phyloP scores from a whole-genome alignment of 2,329 filamentous ascomycete species.

The Neonectria faginata region DNA sequence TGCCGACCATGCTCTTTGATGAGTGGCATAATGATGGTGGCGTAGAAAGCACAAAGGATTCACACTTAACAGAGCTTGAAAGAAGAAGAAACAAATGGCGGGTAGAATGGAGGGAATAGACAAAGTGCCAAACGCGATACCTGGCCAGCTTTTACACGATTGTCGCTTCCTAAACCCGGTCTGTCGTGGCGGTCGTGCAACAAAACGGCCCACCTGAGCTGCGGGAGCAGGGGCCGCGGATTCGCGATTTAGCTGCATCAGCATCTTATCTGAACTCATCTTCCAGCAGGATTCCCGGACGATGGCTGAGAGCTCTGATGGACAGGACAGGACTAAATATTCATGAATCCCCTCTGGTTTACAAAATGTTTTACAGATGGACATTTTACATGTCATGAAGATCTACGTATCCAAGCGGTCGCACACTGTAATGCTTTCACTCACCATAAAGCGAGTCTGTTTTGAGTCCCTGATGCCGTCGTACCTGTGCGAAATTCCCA shows the following conservation, averaged over 20 bases:
- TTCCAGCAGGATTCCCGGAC: not conserved
- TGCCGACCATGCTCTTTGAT: conserved; percentile 63
- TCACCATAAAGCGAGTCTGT: not conserved
- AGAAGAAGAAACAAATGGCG: not conserved
- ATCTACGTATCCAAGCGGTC: not conserved
- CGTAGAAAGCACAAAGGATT: not conserved
- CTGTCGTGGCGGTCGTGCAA: conserved; percentile 14
- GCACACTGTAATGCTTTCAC: not conserved
- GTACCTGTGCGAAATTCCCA: conserved; percentile 2
- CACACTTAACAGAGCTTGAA: not conserved
- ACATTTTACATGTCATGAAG: not conserved
- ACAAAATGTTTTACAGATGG: not conserved
- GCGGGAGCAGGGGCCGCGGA: conserved; percentile 12
- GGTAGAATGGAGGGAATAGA: not conserved
- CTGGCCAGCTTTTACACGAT: conserved; percentile 27
- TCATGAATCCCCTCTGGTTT: not conserved
- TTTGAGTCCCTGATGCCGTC: not conserved
- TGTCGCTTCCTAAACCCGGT: conserved; percentile 23
- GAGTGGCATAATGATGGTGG: conserved; percentile 52
- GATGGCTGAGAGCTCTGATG: not conserved
- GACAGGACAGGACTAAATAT: not conserved
- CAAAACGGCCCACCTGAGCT: conserved; percentile 26
- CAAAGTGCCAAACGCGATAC: conserved; percentile 18
- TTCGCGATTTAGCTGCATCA: conserved; percentile 24
- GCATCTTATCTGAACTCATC: conserved; percentile 29